phyloP scores from a whole-genome alignment of 1,139 yeast species.

The Oligophagozyma castellii region DNA sequence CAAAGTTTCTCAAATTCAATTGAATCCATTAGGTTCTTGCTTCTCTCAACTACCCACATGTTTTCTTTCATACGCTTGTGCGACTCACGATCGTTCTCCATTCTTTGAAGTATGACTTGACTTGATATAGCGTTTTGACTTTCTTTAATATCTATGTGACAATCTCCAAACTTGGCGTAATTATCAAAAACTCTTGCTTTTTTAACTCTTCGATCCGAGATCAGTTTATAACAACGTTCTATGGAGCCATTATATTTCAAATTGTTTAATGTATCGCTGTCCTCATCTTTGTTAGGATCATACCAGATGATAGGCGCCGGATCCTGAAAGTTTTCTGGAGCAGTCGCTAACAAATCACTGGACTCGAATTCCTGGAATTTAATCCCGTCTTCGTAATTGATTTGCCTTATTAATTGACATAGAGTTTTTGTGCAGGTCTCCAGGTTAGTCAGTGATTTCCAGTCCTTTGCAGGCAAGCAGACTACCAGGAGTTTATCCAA shows the following conservation, averaged over 20 bases:
- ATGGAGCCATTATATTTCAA: constrained; percentile 2
- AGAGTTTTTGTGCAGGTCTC: constrained; percentile 3
- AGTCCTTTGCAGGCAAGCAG: constrained; percentile 15
- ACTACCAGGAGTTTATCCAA: constrained; percentile 10
- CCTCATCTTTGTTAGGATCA: too few relatives aligned
- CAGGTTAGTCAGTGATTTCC: constrained; percentile 17
- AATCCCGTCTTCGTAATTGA: neutral
- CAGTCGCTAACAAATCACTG: neutral
- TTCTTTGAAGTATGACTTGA: constrained; percentile 18
- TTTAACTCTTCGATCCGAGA: constrained; percentile 6
- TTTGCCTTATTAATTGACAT: constrained; percentile 7
- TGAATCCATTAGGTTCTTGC: constrained; percentile 10
- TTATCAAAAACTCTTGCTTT: constrained; percentile 5
- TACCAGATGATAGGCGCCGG: constrained; percentile 1
- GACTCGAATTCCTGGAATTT: neutral
- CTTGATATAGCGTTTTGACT: constrained; percentile 5
- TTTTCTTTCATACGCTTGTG: constrained; percentile 24
- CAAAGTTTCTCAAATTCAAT: constrained; percentile 15
- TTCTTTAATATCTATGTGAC: neutral
- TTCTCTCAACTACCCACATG: constrained; percentile 18
- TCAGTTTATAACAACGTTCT: constrained; percentile 1
- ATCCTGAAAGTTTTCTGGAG: constrained; percentile 1
- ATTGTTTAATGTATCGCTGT: constrained; percentile 1
- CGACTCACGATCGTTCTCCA: constrained; percentile 24
- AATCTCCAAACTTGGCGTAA: constrained; percentile 1